Evolutionary conservation across 768 basidiomycete genomes (phyloP).

Genomic region (Kwoniella europaea): DNA sequence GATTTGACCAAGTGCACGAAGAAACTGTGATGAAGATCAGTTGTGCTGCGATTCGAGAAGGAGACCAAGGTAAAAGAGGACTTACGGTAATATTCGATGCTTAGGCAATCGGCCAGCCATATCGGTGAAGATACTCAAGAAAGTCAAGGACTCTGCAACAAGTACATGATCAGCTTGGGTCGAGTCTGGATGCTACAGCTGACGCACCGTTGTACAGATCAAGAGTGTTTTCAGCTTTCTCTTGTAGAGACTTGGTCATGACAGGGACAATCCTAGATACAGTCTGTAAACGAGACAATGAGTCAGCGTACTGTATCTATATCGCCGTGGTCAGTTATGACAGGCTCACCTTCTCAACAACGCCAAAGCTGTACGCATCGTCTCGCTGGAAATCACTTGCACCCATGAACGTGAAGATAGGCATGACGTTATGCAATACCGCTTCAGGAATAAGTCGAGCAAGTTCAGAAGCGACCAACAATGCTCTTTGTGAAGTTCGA

Average conservation of each 20-base stretch:
- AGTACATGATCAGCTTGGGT: background rate
- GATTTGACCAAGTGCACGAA: constrained; percentile 84
- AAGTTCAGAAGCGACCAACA: constrained; percentile 82
- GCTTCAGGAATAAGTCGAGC: constrained; percentile 85
- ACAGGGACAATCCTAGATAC: constrained; percentile 92
- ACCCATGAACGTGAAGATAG: constrained; percentile 99
- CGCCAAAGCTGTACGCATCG: constrained; percentile 91
- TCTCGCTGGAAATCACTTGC: constrained; percentile 97
- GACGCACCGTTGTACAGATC: constrained; percentile 64
- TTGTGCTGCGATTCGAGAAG: background rate
- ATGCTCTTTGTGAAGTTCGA: constrained; percentile 90
- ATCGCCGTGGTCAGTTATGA: background rate
- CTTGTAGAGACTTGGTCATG: constrained; percentile 78
- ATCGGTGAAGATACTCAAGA: constrained; percentile 89
- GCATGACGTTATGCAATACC: constrained; percentile 93
- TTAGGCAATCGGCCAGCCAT: constrained; percentile 89
- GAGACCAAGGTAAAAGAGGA: constrained; percentile 11
- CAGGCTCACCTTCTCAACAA: constrained; percentile 79
- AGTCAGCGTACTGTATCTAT: background rate
- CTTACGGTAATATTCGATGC: constrained; percentile 85
- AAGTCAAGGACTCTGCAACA: constrained; percentile 67
- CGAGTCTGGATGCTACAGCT: background rate
- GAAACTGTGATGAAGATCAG: constrained; percentile 65
- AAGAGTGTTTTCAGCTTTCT: constrained; percentile 64
- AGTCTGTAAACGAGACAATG: constrained; percentile 64